Evolutionary conservation across 148 eudicot genomes (phyloP).

Genomic region (Agrostemma githago): DNA sequence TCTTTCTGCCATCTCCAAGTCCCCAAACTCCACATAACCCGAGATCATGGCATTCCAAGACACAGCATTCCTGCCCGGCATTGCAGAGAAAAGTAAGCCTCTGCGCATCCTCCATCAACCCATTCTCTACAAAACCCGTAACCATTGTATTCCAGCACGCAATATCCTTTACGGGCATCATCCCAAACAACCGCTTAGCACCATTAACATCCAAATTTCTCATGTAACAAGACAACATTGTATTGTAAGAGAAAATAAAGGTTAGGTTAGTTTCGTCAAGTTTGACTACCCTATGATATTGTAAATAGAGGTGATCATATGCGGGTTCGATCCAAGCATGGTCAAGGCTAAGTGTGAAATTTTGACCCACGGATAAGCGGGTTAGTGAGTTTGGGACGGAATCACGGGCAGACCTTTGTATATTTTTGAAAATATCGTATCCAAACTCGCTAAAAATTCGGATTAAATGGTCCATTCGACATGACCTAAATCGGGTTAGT

Average conservation of each 20-base stretch:
- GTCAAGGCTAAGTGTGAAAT: too few species aligned
- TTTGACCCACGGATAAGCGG: too few species aligned
- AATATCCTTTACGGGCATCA: slow-evolving; percentile 52
- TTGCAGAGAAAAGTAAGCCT: slow-evolving; percentile 41
- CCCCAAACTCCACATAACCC: slow-evolving; percentile 55
- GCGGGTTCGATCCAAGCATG: too few species aligned
- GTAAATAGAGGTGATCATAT: too few species aligned
- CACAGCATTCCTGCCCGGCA: slow-evolving; percentile 55
- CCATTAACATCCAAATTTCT: slow-evolving; percentile 40
- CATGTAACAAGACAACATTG: slow-evolving; percentile 62
- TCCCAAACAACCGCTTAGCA: slow-evolving; percentile 43
- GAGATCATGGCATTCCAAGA: slow-evolving; percentile 79
- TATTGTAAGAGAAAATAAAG: slow-evolving; percentile 51
- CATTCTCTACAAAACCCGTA: slow-evolving; percentile 48
- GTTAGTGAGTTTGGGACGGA: too few species aligned
- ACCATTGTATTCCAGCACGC: slow-evolving; percentile 78
- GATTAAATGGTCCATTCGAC: too few species aligned
- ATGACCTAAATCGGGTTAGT: too few species aligned
- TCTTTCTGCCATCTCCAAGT: slow-evolving; percentile 47
- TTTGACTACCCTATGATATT: too few species aligned
- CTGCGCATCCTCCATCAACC: slow-evolving; percentile 54
- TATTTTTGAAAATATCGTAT: too few species aligned
- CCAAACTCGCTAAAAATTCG: too few species aligned
- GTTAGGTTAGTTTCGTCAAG: too few species aligned
- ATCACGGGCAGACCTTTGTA: too few species aligned